Base-by-base conservation (phyloP, 495 filamentous ascomycete genomes). In the Aspergillus asperescens region DNA sequence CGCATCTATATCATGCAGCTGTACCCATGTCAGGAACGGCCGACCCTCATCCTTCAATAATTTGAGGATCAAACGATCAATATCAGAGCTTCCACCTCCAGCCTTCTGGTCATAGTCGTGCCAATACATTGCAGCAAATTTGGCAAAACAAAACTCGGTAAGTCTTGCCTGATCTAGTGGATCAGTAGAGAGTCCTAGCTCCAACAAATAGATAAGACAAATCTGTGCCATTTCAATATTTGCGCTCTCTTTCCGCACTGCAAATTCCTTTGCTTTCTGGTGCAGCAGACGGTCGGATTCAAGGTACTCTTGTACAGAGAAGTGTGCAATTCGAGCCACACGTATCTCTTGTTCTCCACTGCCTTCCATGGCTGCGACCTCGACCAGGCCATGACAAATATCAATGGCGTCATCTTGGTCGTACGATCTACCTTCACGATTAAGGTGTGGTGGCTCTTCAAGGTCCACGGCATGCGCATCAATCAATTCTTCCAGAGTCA, bases 281-380 rank as follows among this genome's bases (percentile, higher is more conserved):
- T 64, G 56, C 2, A 27, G 29, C 27, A 71, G 64, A 7, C 64
- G 62, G 6, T 66, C 57, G n/a, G 63, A 71, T 47, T 66, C 53
- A 40, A 74, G 64, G 48, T 74, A 74, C 50, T 74, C 68, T 41
- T 67, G 64, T 5, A 72, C 64, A 6, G 71, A 72, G 51, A 66
- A 71, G 53, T 74, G 69, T 16, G 69, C 64, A 28, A 73, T 65
- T 6, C 60, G 64, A 50, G 61, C 56, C 13, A 35, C 52, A 19
- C 7, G 10, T 12, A 7, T 47, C 32, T 34, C 8, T 20, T 31
- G 19, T 10, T 46, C 16, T 25, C 53, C 1, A 35, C 39, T 9
- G 19, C 49, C 52, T 18, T 35, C 35, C 32, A 41, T 8, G 13
- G 16, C 13, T 27, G 23, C 50, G 13, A 62, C 23, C 38, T 61